Conservation (phyloP, 306 rosid genomes). For the Castanea sativa region DNA sequence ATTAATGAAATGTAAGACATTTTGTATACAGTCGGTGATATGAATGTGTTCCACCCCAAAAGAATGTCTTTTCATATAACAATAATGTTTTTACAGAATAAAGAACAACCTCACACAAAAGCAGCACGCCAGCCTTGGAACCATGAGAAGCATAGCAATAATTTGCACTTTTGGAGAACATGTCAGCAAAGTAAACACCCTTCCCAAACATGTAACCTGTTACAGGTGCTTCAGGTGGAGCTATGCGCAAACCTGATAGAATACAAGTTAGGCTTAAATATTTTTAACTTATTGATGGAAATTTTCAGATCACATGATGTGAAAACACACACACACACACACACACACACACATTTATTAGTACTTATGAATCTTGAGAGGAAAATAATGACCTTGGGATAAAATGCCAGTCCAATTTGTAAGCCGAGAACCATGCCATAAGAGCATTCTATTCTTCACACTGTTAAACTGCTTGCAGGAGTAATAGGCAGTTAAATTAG, state of each 20-base stretch:
- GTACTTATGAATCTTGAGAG: conserved; percentile 4
- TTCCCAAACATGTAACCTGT: conserved; percentile 98
- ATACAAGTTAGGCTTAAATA: conserved; percentile 9
- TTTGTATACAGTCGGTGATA: conserved; percentile 8
- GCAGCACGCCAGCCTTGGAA: conserved; percentile 69
- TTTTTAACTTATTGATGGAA: conserved; percentile 20
- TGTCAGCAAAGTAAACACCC: conserved; percentile 95
- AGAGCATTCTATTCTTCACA: conserved; percentile 74
- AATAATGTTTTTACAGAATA: conserved; percentile 1
- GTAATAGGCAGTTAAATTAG: conserved; percentile 3
- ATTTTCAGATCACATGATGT: not conserved
- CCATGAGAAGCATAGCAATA: conserved; percentile 69
- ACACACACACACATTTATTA: conserved; percentile 9
- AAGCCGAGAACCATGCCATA: conserved; percentile 98
- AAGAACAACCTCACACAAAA: conserved; percentile 86
- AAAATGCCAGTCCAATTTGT: conserved; percentile 97
- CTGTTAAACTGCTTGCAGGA: conserved; percentile 56
- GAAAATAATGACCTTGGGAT: conserved; percentile 72
- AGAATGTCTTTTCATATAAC: not conserved
- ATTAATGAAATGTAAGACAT: conserved; percentile 10
- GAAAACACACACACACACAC: not conserved
- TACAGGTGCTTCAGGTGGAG: conserved; percentile 97
- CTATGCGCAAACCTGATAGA: conserved; percentile 83
- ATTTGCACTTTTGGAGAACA: conserved; percentile 99
- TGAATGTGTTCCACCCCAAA: conserved; percentile 12